These are phyloP conservation scores for Thamnidium elegans DNA, from an alignment of 192 early-diverging fungal species.

Conservation along the genomic window DNA sequence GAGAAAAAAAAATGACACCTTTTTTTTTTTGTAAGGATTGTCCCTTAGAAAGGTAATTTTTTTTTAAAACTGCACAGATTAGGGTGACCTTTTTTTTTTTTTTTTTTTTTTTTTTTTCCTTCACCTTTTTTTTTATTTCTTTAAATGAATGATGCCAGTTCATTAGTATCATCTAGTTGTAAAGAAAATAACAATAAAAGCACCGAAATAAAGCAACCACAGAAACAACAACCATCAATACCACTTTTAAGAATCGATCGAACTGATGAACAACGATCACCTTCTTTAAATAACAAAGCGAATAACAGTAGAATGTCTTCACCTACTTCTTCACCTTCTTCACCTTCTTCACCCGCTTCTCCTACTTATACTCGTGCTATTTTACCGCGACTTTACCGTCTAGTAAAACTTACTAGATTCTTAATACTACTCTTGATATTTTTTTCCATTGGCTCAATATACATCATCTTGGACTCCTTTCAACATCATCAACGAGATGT, in stretches of 20 bases:
- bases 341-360: conserved; percentile 2
- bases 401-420: neutral
- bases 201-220: neutral
- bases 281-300: neutral
- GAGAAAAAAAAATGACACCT: no score
- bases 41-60: no score
- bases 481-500: conserved; percentile 61
- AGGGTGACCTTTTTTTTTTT: neutral
- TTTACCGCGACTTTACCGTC: conserved; percentile 14
- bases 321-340: neutral
- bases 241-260: conserved; percentile 14
- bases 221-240: neutral
- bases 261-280: conserved; percentile 3
- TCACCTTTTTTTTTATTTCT: neutral
- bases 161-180: no score
- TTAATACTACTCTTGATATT: conserved; percentile 18
- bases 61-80: no score
- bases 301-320: neutral
- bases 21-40: no score
- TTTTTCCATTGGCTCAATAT: conserved; percentile 22
- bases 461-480: conserved; percentile 59
- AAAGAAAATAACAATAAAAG: conserved; percentile 9
- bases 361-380: neutral
- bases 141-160: no score
- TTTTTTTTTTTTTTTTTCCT: conserved; percentile 3